Evolutionary conservation across 306 rosid genomes (phyloP).

Genomic region (Sechiopsis laciniata): DNA sequence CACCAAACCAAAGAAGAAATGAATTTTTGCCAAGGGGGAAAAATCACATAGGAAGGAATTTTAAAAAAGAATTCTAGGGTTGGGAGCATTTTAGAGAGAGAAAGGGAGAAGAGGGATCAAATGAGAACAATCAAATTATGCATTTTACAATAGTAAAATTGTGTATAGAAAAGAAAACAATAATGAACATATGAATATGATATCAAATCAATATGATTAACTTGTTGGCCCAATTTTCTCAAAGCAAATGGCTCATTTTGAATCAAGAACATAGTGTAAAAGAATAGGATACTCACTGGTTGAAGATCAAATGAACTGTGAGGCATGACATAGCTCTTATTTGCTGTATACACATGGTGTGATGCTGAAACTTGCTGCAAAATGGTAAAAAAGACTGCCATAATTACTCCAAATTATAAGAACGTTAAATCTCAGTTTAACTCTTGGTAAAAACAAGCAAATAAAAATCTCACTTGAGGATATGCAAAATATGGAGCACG

Average conservation of each 20-base stretch:
- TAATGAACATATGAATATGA: not conserved
- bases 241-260: not conserved
- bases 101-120: not conserved
- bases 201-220: not conserved
- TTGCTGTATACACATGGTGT: conserved; percentile 30
- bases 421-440: not conserved
- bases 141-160: not conserved
- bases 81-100: too few species aligned
- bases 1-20: too few species aligned
- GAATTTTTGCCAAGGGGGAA: too few species aligned
- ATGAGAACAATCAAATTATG: not conserved
- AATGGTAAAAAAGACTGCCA: not conserved
- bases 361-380: conserved; percentile 48
- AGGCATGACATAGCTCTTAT: conserved; percentile 40
- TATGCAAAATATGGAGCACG: conserved; percentile 41
- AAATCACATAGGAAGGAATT: too few species aligned
- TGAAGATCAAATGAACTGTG: conserved; percentile 44
- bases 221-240: not conserved
- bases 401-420: conserved; percentile 7
- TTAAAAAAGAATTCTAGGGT: too few species aligned
- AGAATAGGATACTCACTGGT: conserved; percentile 56
- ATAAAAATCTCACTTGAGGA: conserved; percentile 39
- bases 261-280: conserved; percentile 8
- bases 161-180: not conserved
- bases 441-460: not conserved